phyloP scores from a whole-genome alignment of 2,329 filamentous ascomycete species.

The Diaporthe longicolla region DNA sequence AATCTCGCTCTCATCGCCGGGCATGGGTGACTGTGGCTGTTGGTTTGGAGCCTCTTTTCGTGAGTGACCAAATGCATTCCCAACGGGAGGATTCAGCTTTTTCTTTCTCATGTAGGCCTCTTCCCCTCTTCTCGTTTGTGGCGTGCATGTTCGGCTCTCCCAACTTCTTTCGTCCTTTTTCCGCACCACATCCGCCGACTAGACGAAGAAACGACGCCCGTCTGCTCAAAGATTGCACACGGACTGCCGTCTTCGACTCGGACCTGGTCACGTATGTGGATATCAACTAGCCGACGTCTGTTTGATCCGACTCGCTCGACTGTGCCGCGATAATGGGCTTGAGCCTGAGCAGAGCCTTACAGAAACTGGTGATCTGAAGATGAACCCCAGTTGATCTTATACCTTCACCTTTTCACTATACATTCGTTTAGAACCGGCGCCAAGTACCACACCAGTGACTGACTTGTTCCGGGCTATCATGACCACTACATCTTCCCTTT shows the following conservation, averaged over 20 bases:
- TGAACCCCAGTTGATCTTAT: neutral
- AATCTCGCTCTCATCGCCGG: constrained; percentile 13
- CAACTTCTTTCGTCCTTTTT: constrained; percentile 1
- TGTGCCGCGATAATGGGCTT: constrained; percentile 16
- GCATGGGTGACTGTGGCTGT: constrained; percentile 20
- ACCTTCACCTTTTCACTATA: neutral
- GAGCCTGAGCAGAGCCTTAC: neutral
- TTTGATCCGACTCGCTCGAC: constrained; percentile 15
- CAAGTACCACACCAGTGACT: constrained; percentile 16
- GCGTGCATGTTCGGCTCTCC: neutral
- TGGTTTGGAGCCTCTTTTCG: constrained; percentile 8
- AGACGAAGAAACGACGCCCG: neutral
- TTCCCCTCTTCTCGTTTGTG: neutral
- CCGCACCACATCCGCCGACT: neutral
- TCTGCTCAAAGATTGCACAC: neutral
- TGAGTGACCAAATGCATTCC: neutral
- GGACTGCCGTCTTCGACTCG: neutral
- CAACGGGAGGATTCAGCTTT: constrained; percentile 12
- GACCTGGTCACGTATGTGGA: neutral
- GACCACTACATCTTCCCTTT: constrained; percentile 21
- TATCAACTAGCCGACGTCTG: neutral
- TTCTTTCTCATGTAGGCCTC: constrained; percentile 4
- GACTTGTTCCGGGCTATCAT: constrained; percentile 23
- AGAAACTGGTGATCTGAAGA: constrained; percentile 1
- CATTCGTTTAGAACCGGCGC: constrained; percentile 4